These are phyloP conservation scores for Pyrenula massariospora DNA, from an alignment of 495 filamentous ascomycete genomes.

Conservation along the genomic window DNA sequence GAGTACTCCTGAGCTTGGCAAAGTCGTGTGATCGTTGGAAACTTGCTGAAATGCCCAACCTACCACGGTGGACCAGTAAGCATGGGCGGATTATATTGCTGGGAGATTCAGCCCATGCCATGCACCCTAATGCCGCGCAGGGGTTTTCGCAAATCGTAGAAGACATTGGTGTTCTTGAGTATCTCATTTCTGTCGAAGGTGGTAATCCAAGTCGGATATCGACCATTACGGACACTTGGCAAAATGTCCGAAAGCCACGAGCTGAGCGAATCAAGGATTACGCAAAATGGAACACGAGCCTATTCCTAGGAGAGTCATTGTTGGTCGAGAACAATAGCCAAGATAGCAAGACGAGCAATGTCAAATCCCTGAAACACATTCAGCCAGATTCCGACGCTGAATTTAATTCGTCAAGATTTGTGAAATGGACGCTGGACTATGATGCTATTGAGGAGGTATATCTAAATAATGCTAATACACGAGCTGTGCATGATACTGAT, in stretches of 20 bases:
- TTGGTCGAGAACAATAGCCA: background rate
- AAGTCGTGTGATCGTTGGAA: background rate
- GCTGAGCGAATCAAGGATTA: background rate
- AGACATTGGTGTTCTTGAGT: constrained; percentile 23
- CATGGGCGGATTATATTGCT: constrained; percentile 46
- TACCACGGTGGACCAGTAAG: constrained; percentile 52
- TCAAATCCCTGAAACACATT: background rate
- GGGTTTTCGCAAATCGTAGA: constrained; percentile 33
- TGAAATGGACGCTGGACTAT: background rate
- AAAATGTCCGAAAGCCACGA: background rate
- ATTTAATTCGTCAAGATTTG: background rate
- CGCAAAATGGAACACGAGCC: background rate
- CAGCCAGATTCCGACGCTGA: background rate
- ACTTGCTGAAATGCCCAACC: constrained; percentile 1
- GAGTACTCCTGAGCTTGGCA: background rate
- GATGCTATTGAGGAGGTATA: background rate
- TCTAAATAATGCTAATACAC: background rate
- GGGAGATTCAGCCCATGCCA: constrained; percentile 54
- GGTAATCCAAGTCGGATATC: background rate
- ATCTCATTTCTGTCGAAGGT: background rate
- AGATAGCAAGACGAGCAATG: background rate
- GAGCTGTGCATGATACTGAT: background rate
- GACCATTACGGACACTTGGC: background rate
- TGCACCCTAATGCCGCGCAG: background rate
- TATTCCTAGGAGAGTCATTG: background rate